A percentile compares a stretch with the other conserved stretches of the same genome.
Evolutionary conservation across 1,284 basidiomycete genomes (phyloP).

Genomic region (Peniophora sp.): DNA sequence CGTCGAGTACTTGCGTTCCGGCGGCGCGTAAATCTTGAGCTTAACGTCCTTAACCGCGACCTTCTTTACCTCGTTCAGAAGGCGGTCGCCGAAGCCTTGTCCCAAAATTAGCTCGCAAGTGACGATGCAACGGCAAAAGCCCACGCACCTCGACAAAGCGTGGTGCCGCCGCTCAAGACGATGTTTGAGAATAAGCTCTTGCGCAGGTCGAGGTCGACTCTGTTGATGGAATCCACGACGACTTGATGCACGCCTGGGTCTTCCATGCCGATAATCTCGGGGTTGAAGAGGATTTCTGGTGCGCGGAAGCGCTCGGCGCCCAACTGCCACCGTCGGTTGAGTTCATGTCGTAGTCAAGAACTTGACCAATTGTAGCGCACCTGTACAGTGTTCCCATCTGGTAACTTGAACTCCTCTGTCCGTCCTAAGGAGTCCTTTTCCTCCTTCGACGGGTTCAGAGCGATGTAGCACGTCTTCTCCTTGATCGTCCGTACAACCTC

Average conservation of each 20-base stretch:
- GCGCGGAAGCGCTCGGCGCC: constrained; percentile 95
- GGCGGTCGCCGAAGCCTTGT: constrained; percentile 89
- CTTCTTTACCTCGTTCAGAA: constrained; percentile 94
- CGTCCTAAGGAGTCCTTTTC: constrained; percentile 83
- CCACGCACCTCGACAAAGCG: constrained; percentile 76
- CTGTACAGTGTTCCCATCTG: constrained; percentile 92
- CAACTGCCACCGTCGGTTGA: constrained; percentile 44
- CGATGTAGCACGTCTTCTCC: constrained; percentile 96
- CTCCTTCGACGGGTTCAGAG: constrained; percentile 86
- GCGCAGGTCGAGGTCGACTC: constrained; percentile 85
- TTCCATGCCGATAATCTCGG: constrained; percentile 93
- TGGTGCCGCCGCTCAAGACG: constrained; percentile 94
- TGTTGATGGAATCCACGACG: constrained; percentile 81
- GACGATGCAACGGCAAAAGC: background rate
- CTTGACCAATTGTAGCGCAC: constrained; percentile 40
- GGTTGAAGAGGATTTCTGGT: constrained; percentile 97
- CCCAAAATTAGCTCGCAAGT: constrained; percentile 4
- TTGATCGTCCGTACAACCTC: constrained; percentile 98
- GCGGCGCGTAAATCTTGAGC: constrained; percentile 98
- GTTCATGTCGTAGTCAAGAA: constrained; percentile 4
- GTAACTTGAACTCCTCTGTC: constrained; percentile 87
- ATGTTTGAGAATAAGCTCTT: constrained; percentile 96
- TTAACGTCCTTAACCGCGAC: constrained; percentile 96
- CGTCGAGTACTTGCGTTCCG: constrained; percentile 99
- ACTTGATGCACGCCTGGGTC: constrained; percentile 97